phyloP scores from a whole-genome alignment of 2,329 filamentous ascomycete genomes.

The Aureobasidium sp. region DNA sequence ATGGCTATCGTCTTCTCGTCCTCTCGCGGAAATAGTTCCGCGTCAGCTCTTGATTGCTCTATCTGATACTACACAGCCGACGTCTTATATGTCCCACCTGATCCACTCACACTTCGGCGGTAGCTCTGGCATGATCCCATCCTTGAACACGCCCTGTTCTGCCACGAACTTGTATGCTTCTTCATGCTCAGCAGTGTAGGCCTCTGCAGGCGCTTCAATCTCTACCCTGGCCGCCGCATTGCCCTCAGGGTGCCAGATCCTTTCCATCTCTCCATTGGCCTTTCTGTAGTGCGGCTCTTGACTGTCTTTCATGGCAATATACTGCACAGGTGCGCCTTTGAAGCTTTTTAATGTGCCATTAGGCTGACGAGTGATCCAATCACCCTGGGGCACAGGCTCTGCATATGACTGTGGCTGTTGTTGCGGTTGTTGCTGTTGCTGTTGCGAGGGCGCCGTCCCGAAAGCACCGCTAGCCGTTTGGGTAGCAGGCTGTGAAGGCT shows the following conservation, averaged over 20 bases:
- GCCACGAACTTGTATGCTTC: constrained; percentile 59
- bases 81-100: constrained; percentile 62
- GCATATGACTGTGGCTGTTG: neutral
- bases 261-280: constrained; percentile 49
- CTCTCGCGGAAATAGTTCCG: neutral
- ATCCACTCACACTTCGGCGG: constrained; percentile 70
- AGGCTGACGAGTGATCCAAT: constrained; percentile 5
- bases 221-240: constrained; percentile 48
- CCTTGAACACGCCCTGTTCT: constrained; percentile 60
- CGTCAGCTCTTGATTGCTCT: neutral
- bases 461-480: neutral
- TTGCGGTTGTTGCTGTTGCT: neutral
- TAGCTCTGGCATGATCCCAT: constrained; percentile 65
- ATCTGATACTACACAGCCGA: neutral
- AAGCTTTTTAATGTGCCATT: neutral
- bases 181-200: constrained; percentile 54
- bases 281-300: neutral
- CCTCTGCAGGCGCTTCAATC: constrained; percentile 52
- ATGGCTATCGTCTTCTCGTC: neutral
- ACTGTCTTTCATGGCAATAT: neutral
- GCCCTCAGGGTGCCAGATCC: constrained; percentile 68
- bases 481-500: constrained; percentile 5
- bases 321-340: constrained; percentile 3
- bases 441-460: neutral
- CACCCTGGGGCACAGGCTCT: neutral